Conservation (phyloP, 345 rosid species). For the Angophora floribunda region DNA sequence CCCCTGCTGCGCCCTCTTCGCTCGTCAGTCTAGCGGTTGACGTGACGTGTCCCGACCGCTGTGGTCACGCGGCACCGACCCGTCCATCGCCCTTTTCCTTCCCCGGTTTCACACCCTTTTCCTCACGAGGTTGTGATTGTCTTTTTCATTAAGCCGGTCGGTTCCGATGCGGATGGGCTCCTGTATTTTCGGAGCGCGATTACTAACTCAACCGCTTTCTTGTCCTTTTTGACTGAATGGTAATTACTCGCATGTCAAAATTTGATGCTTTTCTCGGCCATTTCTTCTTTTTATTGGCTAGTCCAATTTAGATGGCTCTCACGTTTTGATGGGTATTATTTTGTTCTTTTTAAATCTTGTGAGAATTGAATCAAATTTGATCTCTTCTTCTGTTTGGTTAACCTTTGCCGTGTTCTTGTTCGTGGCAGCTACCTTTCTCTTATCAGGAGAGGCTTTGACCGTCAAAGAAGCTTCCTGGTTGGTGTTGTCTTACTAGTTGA, state of each 20-base stretch:
- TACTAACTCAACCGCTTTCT: not conserved
- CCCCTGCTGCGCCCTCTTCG: not conserved
- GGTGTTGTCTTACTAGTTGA: not conserved
- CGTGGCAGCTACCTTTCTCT: not conserved
- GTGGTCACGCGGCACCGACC: not conserved
- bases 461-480: constrained; percentile 2
- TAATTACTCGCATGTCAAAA: not conserved
- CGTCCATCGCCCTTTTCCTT: not conserved
- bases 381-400: not conserved
- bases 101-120: not conserved
- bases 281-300: not conserved
- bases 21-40: not conserved
- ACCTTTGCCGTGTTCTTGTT: not conserved
- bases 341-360: not conserved
- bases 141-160: not conserved
- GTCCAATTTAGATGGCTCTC: too few relatives aligned
- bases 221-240: not conserved
- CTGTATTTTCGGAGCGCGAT: not conserved
- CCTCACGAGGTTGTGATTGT: not conserved
- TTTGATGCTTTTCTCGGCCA: not conserved
- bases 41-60: not conserved
- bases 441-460: not conserved
- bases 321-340: not conserved
- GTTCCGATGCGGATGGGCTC: not conserved
- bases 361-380: not conserved